A percentile compares a stretch with the other conserved stretches of the same genome.
These are phyloP conservation scores for Hortaea sp. DNA, from an alignment of 2,329 filamentous ascomycete species.

Conservation along the genomic window DNA sequence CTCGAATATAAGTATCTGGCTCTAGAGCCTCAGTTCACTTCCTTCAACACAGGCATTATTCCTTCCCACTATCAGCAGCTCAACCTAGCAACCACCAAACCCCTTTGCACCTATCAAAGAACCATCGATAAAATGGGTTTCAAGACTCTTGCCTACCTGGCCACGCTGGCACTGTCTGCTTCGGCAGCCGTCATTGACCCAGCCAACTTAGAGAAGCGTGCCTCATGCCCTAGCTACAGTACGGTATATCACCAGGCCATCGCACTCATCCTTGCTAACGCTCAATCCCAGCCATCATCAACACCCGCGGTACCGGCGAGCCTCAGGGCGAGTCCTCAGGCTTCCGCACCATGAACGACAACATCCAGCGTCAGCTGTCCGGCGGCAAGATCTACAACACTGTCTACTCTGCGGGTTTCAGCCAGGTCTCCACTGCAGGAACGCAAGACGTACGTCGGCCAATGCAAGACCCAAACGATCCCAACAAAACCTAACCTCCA, in stretches of 20 bases:
- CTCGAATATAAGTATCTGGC: too few relatives aligned
- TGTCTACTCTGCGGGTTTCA: constrained; percentile 22
- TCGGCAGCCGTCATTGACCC: too few relatives aligned
- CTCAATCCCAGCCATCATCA: constrained; percentile 11
- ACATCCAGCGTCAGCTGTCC: constrained; percentile 16
- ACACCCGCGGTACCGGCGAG: constrained; percentile 19
- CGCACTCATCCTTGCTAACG: not conserved
- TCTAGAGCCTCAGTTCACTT: too few relatives aligned
- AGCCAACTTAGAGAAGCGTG: constrained; percentile 3
- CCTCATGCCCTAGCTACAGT: not conserved
- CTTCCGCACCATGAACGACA: constrained; percentile 27
- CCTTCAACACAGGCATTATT: too few relatives aligned
- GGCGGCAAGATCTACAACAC: constrained; percentile 28
- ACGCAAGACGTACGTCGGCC: constrained; percentile 16
- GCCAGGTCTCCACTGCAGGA: constrained; percentile 20
- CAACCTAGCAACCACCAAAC: too few relatives aligned
- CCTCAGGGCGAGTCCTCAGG: constrained; percentile 15
- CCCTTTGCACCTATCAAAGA: too few relatives aligned
- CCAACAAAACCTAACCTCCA: constrained; percentile 2
- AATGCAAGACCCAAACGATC: not conserved
- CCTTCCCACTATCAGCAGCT: too few relatives aligned
- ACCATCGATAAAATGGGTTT: too few relatives aligned
- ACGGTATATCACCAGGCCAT: not conserved
- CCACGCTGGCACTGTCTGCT: too few relatives aligned
- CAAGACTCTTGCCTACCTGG: too few relatives aligned